Evolutionary conservation across 2,329 filamentous ascomycete genomes (phyloP).

Genomic region (Stylonectria norvegica): DNA sequence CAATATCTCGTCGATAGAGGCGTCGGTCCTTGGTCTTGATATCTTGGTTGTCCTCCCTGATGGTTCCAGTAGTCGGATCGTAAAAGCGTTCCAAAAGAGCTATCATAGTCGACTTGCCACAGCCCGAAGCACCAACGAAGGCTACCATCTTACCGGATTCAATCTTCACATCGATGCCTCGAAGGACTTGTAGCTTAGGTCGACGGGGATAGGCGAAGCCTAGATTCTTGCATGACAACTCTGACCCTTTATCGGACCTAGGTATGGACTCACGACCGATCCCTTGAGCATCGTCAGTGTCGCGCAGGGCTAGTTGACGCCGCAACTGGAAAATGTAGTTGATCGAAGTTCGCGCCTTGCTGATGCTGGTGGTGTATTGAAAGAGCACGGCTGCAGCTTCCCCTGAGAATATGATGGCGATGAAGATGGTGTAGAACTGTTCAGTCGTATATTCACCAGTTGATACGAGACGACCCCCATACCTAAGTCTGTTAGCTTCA

Average conservation of each 20-base stretch:
- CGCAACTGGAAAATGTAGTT: constrained; percentile 50
- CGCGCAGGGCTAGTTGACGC: constrained; percentile 17
- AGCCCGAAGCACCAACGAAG: constrained; percentile 48
- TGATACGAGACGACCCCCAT: constrained; percentile 39
- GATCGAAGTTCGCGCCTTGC: constrained; percentile 45
- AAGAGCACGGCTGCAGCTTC: constrained; percentile 42
- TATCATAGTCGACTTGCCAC: constrained; percentile 58
- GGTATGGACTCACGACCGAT: constrained; percentile 45
- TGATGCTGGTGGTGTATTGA: constrained; percentile 49
- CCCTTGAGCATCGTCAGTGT: not conserved
- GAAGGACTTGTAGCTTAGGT: constrained; percentile 38
- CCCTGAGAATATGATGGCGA: constrained; percentile 46
- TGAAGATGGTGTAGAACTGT: constrained; percentile 51
- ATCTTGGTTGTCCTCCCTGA: constrained; percentile 23
- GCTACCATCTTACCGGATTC: constrained; percentile 44
- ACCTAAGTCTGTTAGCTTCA: constrained; percentile 22
- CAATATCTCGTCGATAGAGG: constrained; percentile 50
- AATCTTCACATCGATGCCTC: constrained; percentile 48
- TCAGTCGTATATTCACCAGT: constrained; percentile 44
- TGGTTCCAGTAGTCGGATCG: constrained; percentile 38
- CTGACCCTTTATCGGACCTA: constrained; percentile 42
- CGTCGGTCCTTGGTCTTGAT: constrained; percentile 32
- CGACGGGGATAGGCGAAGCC: constrained; percentile 60
- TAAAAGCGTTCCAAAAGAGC: constrained; percentile 44
- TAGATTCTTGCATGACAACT: constrained; percentile 35